Percentiles rank a stretch among this genome's conserved stretches.
These are phyloP conservation scores for Exophiala xenobiotica DNA, from an alignment of 2,329 filamentous ascomycete genomes.

Conservation along the genomic window DNA sequence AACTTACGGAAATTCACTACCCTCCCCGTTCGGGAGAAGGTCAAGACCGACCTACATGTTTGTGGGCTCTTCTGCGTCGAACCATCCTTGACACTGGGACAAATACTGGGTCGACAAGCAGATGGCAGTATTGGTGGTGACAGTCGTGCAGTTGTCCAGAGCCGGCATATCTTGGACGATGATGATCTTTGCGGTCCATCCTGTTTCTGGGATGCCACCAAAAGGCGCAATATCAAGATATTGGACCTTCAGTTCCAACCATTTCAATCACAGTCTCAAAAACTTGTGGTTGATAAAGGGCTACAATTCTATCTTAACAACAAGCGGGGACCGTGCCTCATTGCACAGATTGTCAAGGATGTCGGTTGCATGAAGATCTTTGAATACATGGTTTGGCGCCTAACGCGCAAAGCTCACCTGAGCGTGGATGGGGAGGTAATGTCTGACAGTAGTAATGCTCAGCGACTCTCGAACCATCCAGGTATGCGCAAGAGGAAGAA, in stretches of 20 bases:
- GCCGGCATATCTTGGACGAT: slow-evolving; percentile 14
- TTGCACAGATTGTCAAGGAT: slow-evolving; percentile 23
- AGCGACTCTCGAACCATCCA: not conserved
- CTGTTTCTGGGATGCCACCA: slow-evolving; percentile 26
- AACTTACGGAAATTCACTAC: slow-evolving; percentile 25
- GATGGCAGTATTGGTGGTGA: slow-evolving; percentile 11
- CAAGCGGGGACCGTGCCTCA: slow-evolving; percentile 27
- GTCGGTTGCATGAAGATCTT: slow-evolving; percentile 25
- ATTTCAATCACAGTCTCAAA: slow-evolving; percentile 13
- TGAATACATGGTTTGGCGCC: slow-evolving; percentile 20
- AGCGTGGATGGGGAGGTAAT: not conserved
- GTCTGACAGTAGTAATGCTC: slow-evolving; percentile 12
- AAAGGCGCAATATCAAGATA: slow-evolving; percentile 15
- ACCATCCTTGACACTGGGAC: slow-evolving; percentile 8
- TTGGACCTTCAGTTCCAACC: slow-evolving; percentile 17
- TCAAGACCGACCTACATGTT: slow-evolving; percentile 12
- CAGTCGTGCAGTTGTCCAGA: not conserved
- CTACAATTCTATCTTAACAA: slow-evolving; percentile 27
- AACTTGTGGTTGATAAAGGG: slow-evolving; percentile 14
- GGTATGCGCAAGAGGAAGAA: slow-evolving; percentile 17
- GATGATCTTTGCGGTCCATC: slow-evolving; percentile 18
- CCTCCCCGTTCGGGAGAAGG: not conserved
- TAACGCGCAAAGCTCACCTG: slow-evolving; percentile 11
- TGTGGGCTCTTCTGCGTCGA: slow-evolving; percentile 32
- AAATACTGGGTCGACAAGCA: slow-evolving; percentile 13